Evolutionary conservation across 768 basidiomycete species (phyloP), one percentile per base, ranked within the genome.

Genomic region (Royoungia palumana): DNA sequence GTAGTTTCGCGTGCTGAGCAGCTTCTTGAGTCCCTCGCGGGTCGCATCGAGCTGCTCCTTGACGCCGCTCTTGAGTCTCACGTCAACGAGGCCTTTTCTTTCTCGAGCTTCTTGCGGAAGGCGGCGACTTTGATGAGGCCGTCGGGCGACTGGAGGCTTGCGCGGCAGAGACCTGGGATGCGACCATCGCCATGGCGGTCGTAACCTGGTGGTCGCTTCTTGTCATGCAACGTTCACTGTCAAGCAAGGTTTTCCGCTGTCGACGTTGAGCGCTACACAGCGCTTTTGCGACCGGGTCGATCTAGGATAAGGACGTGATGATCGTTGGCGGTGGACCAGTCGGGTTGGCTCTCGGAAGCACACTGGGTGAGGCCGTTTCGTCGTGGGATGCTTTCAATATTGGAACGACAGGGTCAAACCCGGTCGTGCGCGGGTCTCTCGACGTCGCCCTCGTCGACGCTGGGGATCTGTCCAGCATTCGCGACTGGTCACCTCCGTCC

Each of bases 241-340:
- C n/a, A n/a, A n/a, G n/a, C n/a, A n/a, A n/a, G n/a, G n/a, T n/a
- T n/a, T n/a, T n/a, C n/a, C n/a, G n/a, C n/a, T n/a, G n/a, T n/a
- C n/a, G n/a, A n/a, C 53, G 41, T 41, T 49, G 28, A 10, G 21
- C 25, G 8, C 32, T 27, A 11, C 17, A 36, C 20, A 57, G 62
- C 44, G 21, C 54, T 10, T 69, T 58, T 17, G 49, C 55, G 39
- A 57, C 56, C 20, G 45, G 48, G 14, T 41, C 49, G 9, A 46
- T 66, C 22, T 71, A 79, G 50, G 79, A 88, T 30, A 84, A 79
- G 55, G 96, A 98, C 65, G 77, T 98, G 30, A 89, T 95, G 19
- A 89, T 98, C 58, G 90, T 98, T 21, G 95, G 96, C 16, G 96
- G 91, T 22, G 95, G 94, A 2, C 94, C 92, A 21, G 90, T 81